Base-by-base conservation (phyloP, 179 eudicot species). In the Beta macrorhiza region DNA sequence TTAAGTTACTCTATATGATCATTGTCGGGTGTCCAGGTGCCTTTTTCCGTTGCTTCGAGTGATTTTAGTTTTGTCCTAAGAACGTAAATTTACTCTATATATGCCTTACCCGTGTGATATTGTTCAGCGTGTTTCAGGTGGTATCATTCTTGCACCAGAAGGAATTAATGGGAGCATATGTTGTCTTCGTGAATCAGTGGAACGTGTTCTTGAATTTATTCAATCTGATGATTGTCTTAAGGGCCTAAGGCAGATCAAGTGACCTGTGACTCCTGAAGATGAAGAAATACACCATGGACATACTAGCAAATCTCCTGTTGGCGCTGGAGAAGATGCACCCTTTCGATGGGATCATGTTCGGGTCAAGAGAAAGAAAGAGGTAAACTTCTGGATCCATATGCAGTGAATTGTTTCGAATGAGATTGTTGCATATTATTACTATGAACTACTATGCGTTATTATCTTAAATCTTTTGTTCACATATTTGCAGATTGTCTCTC, bases 281-380 rank as follows among this genome's bases (percentile, higher is more conserved):
- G 99, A 96, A 88, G 98, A 91, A 82, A 90, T 96, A 71, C 99
- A 96, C 85, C 98, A 93, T 88, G 99, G 99, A 32, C 98, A 96
- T 80, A 88, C 90, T 69, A 91, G 93, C 84, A 87, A 89, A 84
- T 94, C 98, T 73, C 99, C 99, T 82, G 93, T 96, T 87, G 98
- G 98, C 72, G 99, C 98, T 22, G 99, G 99, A 63, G 97, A 96
- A 86, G 99, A 96, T 86, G 93, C 97, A 62, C 99, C 99, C 19
- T 96, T 96, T 75, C 88, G 98, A 69, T 96, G 99, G 99, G 97
- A 94, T 82, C 99, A 96, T 87, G 99, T 96, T 75, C 90, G 98
- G 85, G 97, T 96, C 67, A 94, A 94, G 87, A 88, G 94, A 56
- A 96, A 96, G 88, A 94, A 91, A 82, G 99, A 96, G 98, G 99